Evolutionary conservation across 2,329 filamentous ascomycete genomes (phyloP).

Genomic region (Scopulariopsis brevicaulis): DNA sequence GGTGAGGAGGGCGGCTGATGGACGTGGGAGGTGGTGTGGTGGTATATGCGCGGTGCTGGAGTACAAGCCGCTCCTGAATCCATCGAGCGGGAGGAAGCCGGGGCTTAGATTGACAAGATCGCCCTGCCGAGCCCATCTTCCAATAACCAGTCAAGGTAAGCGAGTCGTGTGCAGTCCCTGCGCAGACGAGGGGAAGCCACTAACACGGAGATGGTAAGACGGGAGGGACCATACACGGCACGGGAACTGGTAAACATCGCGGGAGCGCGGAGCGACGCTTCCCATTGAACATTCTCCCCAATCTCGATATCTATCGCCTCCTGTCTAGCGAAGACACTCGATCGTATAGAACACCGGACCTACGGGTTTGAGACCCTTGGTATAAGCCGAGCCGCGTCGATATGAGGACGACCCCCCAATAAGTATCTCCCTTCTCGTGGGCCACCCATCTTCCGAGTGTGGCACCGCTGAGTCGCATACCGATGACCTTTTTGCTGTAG

Average conservation of each 20-base stretch:
- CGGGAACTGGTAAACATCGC: background rate
- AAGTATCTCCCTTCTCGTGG: background rate
- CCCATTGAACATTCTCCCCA: background rate
- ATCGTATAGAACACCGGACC: background rate
- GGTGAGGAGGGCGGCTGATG: background rate
- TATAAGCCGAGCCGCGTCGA: background rate
- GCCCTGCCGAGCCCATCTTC: background rate
- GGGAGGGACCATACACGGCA: background rate
- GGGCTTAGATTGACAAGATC: background rate
- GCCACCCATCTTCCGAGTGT: background rate
- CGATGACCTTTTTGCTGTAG: background rate
- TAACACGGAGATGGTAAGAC: background rate
- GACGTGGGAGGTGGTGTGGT: background rate
- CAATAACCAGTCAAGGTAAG: background rate
- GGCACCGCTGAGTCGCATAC: background rate
- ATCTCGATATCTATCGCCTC: background rate
- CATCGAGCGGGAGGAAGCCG: background rate
- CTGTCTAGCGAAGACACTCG: too few relatives aligned
- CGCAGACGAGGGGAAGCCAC: background rate
- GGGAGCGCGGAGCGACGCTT: background rate
- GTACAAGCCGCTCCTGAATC: background rate
- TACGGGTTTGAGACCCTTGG: background rate
- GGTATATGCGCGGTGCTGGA: background rate
- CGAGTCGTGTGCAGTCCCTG: background rate
- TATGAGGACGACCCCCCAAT: background rate